These are phyloP conservation scores for Prosopis cineraria DNA, from an alignment of 306 rosid species.

Conservation along the genomic window DNA sequence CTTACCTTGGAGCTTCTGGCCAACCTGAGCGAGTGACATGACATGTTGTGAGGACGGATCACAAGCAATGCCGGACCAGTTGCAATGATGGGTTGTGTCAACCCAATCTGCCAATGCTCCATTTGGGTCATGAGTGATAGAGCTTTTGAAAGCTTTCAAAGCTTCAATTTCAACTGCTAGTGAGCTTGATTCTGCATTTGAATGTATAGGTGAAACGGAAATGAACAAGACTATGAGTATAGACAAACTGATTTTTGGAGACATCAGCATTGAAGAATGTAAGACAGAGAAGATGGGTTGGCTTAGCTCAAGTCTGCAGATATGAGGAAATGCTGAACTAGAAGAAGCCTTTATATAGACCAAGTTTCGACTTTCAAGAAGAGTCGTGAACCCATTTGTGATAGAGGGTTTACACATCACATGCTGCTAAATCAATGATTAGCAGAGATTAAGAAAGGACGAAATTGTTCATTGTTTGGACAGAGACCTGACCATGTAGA, in stretches of 20 bases:
- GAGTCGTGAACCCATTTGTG: not conserved
- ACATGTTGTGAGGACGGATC: slow-evolving; percentile 52
- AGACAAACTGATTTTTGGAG: slow-evolving; percentile 46
- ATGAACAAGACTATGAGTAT: slow-evolving; percentile 27
- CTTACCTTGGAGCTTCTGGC: slow-evolving; percentile 62
- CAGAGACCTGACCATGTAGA: not conserved
- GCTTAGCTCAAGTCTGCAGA: not conserved
- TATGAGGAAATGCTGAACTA: slow-evolving; percentile 3
- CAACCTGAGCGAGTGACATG: slow-evolving; percentile 52
- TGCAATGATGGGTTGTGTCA: slow-evolving; percentile 57
- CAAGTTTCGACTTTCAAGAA: not conserved
- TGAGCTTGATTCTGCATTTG: slow-evolving; percentile 37
- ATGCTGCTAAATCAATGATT: slow-evolving; percentile 17
- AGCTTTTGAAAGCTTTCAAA: slow-evolving; percentile 65
- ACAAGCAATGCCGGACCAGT: slow-evolving; percentile 80
- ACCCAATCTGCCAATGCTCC: slow-evolving; percentile 65
- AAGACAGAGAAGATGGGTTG: not conserved
- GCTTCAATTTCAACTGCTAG: slow-evolving; percentile 61
- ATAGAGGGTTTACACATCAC: slow-evolving; percentile 9
- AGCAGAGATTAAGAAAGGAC: slow-evolving; percentile 1
- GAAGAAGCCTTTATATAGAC: slow-evolving; percentile 32
- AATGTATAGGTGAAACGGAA: slow-evolving; percentile 33
- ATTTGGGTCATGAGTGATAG: slow-evolving; percentile 54
- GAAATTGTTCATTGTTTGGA: slow-evolving; percentile 30
- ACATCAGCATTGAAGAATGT: slow-evolving; percentile 40